Conservation (phyloP, 2,329 filamentous ascomycete species). For the Nemania sp. region DNA sequence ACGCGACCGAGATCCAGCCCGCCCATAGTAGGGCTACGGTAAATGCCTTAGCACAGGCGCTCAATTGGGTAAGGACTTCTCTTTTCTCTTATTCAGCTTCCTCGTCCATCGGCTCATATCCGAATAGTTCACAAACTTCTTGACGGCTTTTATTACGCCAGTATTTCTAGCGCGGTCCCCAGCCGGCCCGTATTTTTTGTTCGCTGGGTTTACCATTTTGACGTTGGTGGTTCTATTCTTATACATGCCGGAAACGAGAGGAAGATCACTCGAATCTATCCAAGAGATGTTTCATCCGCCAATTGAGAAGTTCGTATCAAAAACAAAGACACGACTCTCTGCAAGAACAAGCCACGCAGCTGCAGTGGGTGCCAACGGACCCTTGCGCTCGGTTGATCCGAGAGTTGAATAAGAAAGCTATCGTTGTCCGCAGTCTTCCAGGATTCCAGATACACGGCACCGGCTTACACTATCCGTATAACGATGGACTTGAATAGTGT, state of each 20-base stretch:
- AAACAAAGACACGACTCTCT: too few relatives aligned
- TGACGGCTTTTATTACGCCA: slow-evolving; percentile 49
- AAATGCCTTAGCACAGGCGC: slow-evolving; percentile 52
- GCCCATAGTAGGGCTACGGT: slow-evolving; percentile 57
- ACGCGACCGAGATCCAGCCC: slow-evolving; percentile 61
- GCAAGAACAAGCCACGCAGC: too few relatives aligned
- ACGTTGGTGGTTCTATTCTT: slow-evolving; percentile 44
- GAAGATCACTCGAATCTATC: slow-evolving; percentile 52
- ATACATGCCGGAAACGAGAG: slow-evolving; percentile 56
- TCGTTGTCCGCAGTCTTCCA: too few relatives aligned
- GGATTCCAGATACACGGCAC: too few relatives aligned
- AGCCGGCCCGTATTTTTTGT: slow-evolving; percentile 51
- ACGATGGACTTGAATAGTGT: too few relatives aligned
- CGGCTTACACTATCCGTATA: too few relatives aligned
- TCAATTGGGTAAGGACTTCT: slow-evolving; percentile 19
- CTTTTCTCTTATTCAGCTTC: background rate
- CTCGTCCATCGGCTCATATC: background rate
- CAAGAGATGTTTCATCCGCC: slow-evolving; percentile 48
- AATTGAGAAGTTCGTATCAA: too few relatives aligned
- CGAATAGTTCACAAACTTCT: slow-evolving; percentile 33
- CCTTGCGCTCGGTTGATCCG: too few relatives aligned
- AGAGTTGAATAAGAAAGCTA: too few relatives aligned
- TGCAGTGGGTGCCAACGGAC: too few relatives aligned
- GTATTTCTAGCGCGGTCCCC: slow-evolving; percentile 45
- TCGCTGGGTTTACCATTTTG: slow-evolving; percentile 45